Evolutionary conservation across 345 rosid species (phyloP), one percentile per base, ranked within the genome.

Genomic region (Anacardium occidentale): DNA sequence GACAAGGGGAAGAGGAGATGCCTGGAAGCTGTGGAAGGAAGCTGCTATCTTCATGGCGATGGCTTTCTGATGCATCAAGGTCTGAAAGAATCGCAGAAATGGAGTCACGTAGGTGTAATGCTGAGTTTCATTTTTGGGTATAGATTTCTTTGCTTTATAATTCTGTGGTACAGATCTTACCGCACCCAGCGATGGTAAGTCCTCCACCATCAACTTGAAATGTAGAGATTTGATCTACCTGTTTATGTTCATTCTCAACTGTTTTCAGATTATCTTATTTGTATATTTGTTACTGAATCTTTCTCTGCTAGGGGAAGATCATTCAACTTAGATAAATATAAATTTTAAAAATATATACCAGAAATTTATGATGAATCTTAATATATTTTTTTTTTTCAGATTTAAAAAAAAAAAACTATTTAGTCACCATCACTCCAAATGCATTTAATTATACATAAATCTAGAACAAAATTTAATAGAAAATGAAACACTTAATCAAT

Each of bases 71-170:
- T 13, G 64, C 74, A 64, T 51, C 80, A 73, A 65, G 80, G 76
- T 64, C 62, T 80, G 13, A 62, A 57, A 48, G 80, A 69, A 57
- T 74, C 80, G 25, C 68, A 73, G 21, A 80, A 74, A 73, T 76
- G 76, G 83, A 80, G 73, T 20, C 76, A 80, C 24, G 1, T 76
- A 64, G 71, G 22, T 13, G 50, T 80, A n/a, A 80, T 80, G 80
- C 47, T 74, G 25, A 53, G 66, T 50, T 80, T 80, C 73, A 62
- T 80, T 60, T 5, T 80, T 25, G 83, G 75, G 54, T 73, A 76
- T 54, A 47, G 80, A 65, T 61, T 73, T 53, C 72, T 80, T 34
- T 76, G 65, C 51, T 73, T 65, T 66, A 20, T 80, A 45, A 76
- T 76, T 66, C 75, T 73, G 57, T 69, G 68, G 47, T 74, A 45